Percentiles rank a stretch among this genome's conserved stretches.
Evolutionary conservation across 1,139 yeast species (phyloP).

Genomic region (Pichia cactophila): DNA sequence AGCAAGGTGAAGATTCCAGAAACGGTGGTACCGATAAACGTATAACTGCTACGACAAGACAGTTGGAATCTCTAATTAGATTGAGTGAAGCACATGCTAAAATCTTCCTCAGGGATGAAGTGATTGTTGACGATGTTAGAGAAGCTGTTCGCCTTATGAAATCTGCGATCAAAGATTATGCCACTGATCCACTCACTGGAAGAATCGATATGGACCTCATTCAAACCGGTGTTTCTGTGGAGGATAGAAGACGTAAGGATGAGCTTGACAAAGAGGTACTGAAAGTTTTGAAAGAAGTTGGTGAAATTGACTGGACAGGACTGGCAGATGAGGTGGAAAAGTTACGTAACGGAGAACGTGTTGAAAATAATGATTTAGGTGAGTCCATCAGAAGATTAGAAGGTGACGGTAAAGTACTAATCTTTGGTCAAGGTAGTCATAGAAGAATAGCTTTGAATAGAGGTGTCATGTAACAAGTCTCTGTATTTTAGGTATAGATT

Average conservation of each 20-base stretch:
- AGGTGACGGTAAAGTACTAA: constrained; percentile 66
- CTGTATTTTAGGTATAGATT: not conserved
- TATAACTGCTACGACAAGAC: constrained; percentile 96
- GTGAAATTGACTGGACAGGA: constrained; percentile 52
- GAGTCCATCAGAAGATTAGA: constrained; percentile 63
- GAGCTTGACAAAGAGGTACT: constrained; percentile 61
- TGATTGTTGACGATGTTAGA: constrained; percentile 74
- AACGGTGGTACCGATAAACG: constrained; percentile 64
- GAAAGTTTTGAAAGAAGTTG: constrained; percentile 35
- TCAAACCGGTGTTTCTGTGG: constrained; percentile 90
- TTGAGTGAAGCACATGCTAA: constrained; percentile 95
- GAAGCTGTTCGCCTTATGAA: constrained; percentile 91
- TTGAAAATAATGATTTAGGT: constrained; percentile 64
- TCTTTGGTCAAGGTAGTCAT: constrained; percentile 68
- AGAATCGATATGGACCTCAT: constrained; percentile 95
- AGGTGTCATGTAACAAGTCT: constrained; percentile 8
- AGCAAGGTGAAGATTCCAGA: constrained; percentile 85
- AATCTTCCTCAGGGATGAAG: constrained; percentile 71
- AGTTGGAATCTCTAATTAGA: constrained; percentile 91
- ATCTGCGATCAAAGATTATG: constrained; percentile 93
- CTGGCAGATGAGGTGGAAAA: constrained; percentile 53
- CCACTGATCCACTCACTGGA: constrained; percentile 96
- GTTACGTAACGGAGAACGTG: constrained; percentile 33
- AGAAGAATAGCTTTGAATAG: constrained; percentile 45
- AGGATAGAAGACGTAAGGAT: constrained; percentile 74